Evolutionary conservation across 1,284 basidiomycete genomes (phyloP), one percentile per base, ranked within the genome.

Genomic region (Lentinus polychrous): DNA sequence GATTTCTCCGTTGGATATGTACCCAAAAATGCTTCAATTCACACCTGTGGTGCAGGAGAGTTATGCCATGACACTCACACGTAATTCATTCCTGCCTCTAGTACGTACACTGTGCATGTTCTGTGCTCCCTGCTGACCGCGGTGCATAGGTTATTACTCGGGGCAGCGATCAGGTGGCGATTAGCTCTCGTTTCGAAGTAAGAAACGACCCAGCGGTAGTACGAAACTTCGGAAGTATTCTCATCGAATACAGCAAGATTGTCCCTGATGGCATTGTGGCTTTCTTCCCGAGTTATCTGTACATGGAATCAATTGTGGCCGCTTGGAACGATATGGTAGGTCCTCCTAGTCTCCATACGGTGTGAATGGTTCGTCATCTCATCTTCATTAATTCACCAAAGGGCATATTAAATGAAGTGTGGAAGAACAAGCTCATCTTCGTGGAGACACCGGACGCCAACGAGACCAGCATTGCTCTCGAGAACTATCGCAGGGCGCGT

Each of bases 321-420:
- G 96, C 96, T 11, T 99, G 96, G 96, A 97, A 98, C 66, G 96
- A 99, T 66, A 99, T 99, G 96, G 93, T 92, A 60, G 54, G 83
- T 61, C 39, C 17, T 12, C 17, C 18, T 39, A 39, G 27, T 51
- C 31, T n/a, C 17, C n/a, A 23, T 12, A 15, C 11, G 22, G 18
- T 11, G 24, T 23, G 36, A 27, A 18, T 14, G 10, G 17, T 42
- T 41, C 17, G 33, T 38, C 35, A n/a, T 24, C 49, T 43, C 33
- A 49, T 65, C 27, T 27, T 5, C 10, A 10, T 27, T 4, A 27
- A 27, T 56, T n/a, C n/a, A n/a, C n/a, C n/a, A n/a, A n/a, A 95
- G 93, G 96, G 95, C 41, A 99, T 99, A 57, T 72, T 99, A 52
- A 97, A 95, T 61, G 94, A 99, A 73, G 96, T 97, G 15, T 98